These are phyloP conservation scores for Salix arbutifolia DNA, from an alignment of 345 rosid genomes.

Conservation along the genomic window DNA sequence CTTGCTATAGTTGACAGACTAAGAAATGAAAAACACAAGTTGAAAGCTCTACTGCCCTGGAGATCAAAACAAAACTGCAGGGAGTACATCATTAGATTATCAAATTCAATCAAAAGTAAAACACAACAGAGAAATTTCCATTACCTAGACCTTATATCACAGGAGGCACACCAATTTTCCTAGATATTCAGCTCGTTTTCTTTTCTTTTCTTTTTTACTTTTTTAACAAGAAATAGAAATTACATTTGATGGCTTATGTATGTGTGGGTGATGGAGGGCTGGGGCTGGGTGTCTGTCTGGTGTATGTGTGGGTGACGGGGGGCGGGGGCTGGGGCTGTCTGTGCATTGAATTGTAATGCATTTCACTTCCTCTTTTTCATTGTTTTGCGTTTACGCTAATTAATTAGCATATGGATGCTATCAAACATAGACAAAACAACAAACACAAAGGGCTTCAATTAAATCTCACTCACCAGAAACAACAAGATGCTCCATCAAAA, in stretches of 20 bases:
- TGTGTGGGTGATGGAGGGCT: too few species aligned
- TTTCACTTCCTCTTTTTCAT: too few species aligned
- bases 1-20: neutral
- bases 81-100: neutral
- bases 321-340: too few species aligned
- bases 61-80: neutral
- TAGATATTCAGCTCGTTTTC: neutral
- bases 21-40: neutral
- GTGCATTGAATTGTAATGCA: too few species aligned
- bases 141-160: neutral
- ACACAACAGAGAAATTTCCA: neutral
- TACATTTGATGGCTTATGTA: neutral
- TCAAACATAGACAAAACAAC: conserved; percentile 27
- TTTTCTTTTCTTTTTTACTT: neutral
- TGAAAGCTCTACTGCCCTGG: neutral
- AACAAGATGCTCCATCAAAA: conserved; percentile 68
- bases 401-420: too few species aligned
- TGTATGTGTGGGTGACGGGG: too few species aligned
- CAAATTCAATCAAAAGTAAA: neutral
- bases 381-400: too few species aligned
- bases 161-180: neutral
- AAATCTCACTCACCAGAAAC: conserved; percentile 41
- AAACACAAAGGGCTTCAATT: conserved; percentile 33
- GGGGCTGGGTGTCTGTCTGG: too few species aligned
- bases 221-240: neutral